phyloP scores from a whole-genome alignment of 257 asterid species.

The Henckelia pumila region DNA sequence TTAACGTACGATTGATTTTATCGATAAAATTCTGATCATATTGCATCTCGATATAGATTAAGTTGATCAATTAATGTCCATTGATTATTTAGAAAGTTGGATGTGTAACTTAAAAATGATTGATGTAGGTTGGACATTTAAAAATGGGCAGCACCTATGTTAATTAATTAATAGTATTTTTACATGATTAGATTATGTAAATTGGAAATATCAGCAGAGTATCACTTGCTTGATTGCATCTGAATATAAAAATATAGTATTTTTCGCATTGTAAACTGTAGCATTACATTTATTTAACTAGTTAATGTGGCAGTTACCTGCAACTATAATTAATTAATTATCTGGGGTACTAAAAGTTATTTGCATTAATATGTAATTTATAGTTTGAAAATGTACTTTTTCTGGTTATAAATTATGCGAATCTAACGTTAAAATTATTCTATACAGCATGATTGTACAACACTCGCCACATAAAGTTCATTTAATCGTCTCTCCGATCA shows the following conservation, averaged over 20 bases:
- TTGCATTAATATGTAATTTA: not conserved
- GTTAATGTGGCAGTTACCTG: conserved; percentile 29
- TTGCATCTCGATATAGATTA: not conserved
- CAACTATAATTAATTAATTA: conserved; percentile 22
- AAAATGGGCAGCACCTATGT: no score
- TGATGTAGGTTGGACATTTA: not conserved
- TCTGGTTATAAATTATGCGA: conserved; percentile 13
- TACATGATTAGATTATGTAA: not conserved
- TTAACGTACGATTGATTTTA: no score
- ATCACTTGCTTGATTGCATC: not conserved
- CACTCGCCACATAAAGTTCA: conserved; percentile 6
- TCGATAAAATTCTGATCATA: no score
- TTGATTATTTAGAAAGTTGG: conserved; percentile 9
- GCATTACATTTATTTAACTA: not conserved
- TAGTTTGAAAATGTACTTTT: conserved; percentile 20
- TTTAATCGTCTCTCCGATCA: not conserved
- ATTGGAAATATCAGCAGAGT: not conserved
- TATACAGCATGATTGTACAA: conserved; percentile 12
- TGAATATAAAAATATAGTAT: no score
- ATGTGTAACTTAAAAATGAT: no score
- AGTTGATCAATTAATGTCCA: not conserved
- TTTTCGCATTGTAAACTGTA: not conserved
- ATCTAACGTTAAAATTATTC: conserved; percentile 22
- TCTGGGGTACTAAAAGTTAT: conserved; percentile 17
- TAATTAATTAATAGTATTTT: not conserved